Conservation (phyloP, 2,329 filamentous ascomycete genomes). For the Lecanicillium sp. region DNA sequence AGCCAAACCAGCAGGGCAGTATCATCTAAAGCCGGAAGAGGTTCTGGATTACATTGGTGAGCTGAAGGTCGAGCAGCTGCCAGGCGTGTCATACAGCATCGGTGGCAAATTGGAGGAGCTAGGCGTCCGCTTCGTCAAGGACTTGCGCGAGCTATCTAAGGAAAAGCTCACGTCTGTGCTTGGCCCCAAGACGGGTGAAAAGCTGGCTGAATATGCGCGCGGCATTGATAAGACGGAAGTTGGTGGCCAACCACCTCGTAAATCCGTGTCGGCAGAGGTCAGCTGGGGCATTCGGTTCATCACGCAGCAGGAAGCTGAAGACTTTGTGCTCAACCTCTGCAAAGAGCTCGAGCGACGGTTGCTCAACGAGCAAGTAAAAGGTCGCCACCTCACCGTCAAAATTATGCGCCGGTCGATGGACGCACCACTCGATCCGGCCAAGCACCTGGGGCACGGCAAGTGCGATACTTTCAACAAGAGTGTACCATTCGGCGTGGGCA, state of each 20-base stretch:
- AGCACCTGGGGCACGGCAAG: constrained; percentile 90
- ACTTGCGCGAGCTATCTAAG: constrained; percentile 70
- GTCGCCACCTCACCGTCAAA: constrained; percentile 85
- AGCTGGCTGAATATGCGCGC: constrained; percentile 81
- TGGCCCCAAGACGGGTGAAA: constrained; percentile 89
- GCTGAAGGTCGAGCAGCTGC: constrained; percentile 73
- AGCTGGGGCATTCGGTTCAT: constrained; percentile 98
- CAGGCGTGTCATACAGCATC: constrained; percentile 89
- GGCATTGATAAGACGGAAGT: constrained; percentile 84
- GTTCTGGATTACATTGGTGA: constrained; percentile 70
- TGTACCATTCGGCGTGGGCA: constrained; percentile 73
- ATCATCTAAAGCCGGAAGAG: constrained; percentile 77
- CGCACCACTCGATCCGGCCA: constrained; percentile 84
- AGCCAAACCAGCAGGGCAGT: constrained; percentile 91
- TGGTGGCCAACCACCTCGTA: constrained; percentile 76
- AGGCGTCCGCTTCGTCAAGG: constrained; percentile 74
- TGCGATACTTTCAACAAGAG: constrained; percentile 95
- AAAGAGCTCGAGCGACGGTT: constrained; percentile 78
- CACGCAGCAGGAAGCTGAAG: constrained; percentile 85
- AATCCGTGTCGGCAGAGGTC: constrained; percentile 94
- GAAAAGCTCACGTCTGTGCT: constrained; percentile 68
- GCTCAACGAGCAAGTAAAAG: constrained; percentile 77
- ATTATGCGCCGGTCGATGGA: constrained; percentile 84
- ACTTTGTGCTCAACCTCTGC: constrained; percentile 80
- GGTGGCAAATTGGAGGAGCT: constrained; percentile 83